Conservation (phyloP, 75 land plant genomes). For the Pinus tabuliformis region DNA sequence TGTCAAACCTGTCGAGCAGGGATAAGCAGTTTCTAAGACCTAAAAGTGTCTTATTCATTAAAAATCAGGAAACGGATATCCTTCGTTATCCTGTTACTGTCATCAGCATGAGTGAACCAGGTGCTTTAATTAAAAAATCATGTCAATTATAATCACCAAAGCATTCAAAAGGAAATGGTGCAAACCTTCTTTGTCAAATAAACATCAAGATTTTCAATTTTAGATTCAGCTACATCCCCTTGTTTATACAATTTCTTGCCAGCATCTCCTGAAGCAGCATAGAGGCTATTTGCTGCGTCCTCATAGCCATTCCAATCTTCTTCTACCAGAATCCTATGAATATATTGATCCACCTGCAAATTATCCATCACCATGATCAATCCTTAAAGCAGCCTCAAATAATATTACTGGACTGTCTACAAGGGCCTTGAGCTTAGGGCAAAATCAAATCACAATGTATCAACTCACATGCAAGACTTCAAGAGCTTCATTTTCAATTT, state of each 20-base stretch:
- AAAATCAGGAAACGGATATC: neutral
- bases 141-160: neutral
- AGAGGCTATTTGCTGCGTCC: constrained; percentile 15
- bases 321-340: constrained; percentile 83
- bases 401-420: neutral
- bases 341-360: constrained; percentile 77
- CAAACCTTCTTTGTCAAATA: constrained; percentile 84
- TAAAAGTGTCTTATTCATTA: neutral
- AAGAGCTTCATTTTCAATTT: constrained; percentile 1
- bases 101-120: neutral
- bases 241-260: constrained; percentile 54
- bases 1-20: too few species aligned
- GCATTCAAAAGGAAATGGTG: neutral
- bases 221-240: constrained; percentile 64
- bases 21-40: too few species aligned
- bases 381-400: neutral
- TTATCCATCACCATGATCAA: neutral
- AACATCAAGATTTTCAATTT: constrained; percentile 57
- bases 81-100: neutral
- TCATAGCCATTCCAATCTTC: constrained; percentile 47
- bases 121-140: neutral
- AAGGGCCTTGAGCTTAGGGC: neutral
- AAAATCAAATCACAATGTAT: neutral
- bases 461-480: constrained; percentile 7
- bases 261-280: constrained; percentile 49